Percentiles rank a stretch among this genome's conserved stretches.
phyloP scores from a whole-genome alignment of 352 stramenopile species.

The Phytophthora lateralis region DNA sequence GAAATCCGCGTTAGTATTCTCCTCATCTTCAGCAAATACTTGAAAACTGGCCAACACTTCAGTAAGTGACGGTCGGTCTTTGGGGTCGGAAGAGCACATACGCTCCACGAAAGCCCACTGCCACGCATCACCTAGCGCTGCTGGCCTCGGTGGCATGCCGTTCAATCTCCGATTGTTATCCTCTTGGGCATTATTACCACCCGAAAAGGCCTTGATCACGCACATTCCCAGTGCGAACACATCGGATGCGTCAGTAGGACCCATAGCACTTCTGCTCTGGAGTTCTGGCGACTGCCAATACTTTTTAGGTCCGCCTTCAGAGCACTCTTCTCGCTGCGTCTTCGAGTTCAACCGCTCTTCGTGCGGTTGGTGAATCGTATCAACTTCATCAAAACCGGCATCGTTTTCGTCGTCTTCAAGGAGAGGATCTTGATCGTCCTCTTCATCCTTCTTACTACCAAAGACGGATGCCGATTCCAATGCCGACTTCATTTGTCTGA shows the following conservation, averaged over 20 bases:
- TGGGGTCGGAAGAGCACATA: constrained; percentile 30
- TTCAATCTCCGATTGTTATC: background rate
- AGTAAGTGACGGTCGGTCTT: constrained; percentile 17
- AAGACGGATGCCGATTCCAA: constrained; percentile 11
- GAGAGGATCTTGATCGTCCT: constrained; percentile 21
- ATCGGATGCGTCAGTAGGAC: constrained; percentile 34
- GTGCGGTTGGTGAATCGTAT: constrained; percentile 21
- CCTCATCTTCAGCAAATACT: constrained; percentile 32
- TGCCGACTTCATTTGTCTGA: constrained; percentile 26
- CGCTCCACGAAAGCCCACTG: constrained; percentile 38
- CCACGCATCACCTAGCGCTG: constrained; percentile 16
- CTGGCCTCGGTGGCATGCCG: constrained; percentile 16
- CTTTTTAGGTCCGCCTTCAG: constrained; percentile 2
- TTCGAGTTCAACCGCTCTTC: background rate
- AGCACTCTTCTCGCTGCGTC: background rate
- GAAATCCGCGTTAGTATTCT: constrained; percentile 16
- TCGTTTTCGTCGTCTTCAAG: constrained; percentile 29
- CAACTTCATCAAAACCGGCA: constrained; percentile 22
- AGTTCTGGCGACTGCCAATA: constrained; percentile 36
- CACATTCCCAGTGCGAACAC: constrained; percentile 39
- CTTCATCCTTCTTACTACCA: constrained; percentile 2
- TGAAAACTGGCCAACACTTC: constrained; percentile 36
- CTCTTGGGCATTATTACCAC: constrained; percentile 1
- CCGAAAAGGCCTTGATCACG: constrained; percentile 38
- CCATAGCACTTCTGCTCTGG: background rate